Evolutionary conservation across 1,284 basidiomycete genomes (phyloP), one percentile per base, ranked within the genome.

Genomic region (Apiotrichum montevideense): DNA sequence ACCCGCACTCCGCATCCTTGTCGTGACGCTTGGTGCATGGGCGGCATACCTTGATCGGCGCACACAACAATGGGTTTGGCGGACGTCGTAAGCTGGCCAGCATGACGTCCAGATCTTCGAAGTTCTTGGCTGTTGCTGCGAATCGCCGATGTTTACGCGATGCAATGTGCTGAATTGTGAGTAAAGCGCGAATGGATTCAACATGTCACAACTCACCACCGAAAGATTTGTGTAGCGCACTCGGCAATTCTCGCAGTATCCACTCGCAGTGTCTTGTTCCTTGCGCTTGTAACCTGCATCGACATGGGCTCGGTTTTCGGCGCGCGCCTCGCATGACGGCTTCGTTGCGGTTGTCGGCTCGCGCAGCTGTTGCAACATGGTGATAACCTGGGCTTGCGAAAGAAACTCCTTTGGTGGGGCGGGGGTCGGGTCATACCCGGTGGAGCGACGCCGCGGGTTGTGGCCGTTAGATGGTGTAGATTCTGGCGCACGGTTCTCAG

Each of bases 211-310:
- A 79, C 85, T 70, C 66, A 95, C 93, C 63, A 81, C 76, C 61
- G 85, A 84, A 67, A 98, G 95, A 75, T 96, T 87, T 0, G 87
- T 86, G 71, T 94, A 99, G 73, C 92, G 90, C 54, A 83, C 71
- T 29, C 95, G 83, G 76, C 96, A 99, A 74, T 94, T 96, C 73
- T 99, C 96, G 77, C 96, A 99, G 77, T 98, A 98, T 9, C 96
- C 96, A 6, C 94, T 55, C 29, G 68, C 68, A 9, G 90, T 74
- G 90, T 97, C 69, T 83, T 87, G 52, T 83, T 87, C 77, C 91
- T 90, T 64, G 14, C 63, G 68, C 55, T 69, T 73, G 51, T 62
- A 56, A 2, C 69, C 68, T 29, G 63, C 56, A 9, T 70, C 63
- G 1, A 73, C 72, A 47, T 68, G 67, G 40, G 66, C 63, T 46